Base-by-base conservation (phyloP, 129 eudicot genomes). In the Flaveria bidentis region DNA sequence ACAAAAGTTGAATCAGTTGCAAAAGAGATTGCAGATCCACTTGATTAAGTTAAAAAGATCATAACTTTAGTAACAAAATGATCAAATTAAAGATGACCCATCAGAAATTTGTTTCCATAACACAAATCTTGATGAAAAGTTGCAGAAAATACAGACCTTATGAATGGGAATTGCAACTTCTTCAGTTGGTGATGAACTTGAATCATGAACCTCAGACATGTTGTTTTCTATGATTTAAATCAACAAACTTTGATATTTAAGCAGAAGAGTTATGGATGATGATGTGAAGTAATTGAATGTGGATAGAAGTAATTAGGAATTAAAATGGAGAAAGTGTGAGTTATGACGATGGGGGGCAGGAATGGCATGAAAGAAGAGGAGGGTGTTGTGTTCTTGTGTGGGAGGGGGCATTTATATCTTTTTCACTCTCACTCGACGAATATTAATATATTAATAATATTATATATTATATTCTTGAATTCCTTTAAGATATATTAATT, bases 121-220 rank as follows among this genome's bases (percentile, higher is more conserved):
- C 71, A 46, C 52, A 70, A 15, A 55, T 76, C 65, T 30, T 76
- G 5, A 12, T 30, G 6, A 42, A 65, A 39, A 10, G 25, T 26
- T 16, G 28, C 28, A 58, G 13, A 36, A 47, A 62, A 51, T 4
- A 60, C 6, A 1, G 50, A 80, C 84, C 84, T 74, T 46, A n/a
- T 71, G 72, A 51, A 78, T 71, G 33, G 64, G 16, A 76, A 67
- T 75, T 44, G 62, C 75, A 30, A 67, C 65, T 67, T 80, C 56
- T 74, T 57, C 23, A 20, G 62, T 30, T 44, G 53, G 25, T 80
- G 84, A 56, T 18, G 80, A 74, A 49, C 56, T 80, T 74, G 84
- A 56, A 68, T 68, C 80, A 56, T 74, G 70, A 72, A 74, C 16
- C 26, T 80, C 84, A 56, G 80, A 57, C 84, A 80, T 80, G 71